phyloP scores from a whole-genome alignment of 2,329 filamentous ascomycete genomes.

The Knufia petricola region DNA sequence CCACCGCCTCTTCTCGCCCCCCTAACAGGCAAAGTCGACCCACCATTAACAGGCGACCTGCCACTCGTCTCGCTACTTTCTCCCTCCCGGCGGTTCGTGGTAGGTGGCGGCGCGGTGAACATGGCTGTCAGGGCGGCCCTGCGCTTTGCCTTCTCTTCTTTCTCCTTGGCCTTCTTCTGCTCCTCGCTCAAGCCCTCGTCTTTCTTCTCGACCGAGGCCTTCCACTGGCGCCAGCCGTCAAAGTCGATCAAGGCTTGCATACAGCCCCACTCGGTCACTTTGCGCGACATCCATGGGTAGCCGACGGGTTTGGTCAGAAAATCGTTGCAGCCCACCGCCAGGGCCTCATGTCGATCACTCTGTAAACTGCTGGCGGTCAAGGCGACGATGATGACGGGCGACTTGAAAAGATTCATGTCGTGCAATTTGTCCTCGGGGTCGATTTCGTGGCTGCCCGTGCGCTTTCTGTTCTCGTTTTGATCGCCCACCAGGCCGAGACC shows the following conservation, averaged over 20 bases:
- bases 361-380: slow-evolving; percentile 90
- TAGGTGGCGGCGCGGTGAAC: slow-evolving; percentile 19
- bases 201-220: slow-evolving; percentile 54
- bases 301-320: slow-evolving; percentile 98
- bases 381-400: slow-evolving; percentile 93
- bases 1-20: neutral
- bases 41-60: neutral
- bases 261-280: slow-evolving; percentile 98
- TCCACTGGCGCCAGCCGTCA: slow-evolving; percentile 96
- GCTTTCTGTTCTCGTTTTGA: slow-evolving; percentile 15
- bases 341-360: slow-evolving; percentile 86
- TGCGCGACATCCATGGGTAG: slow-evolving; percentile 92
- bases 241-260: slow-evolving; percentile 99
- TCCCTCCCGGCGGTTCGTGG: neutral
- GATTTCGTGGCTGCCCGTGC: slow-evolving; percentile 14
- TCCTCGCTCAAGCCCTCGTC: slow-evolving; percentile 20
- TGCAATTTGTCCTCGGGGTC: slow-evolving; percentile 52
- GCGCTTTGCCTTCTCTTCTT: slow-evolving; percentile 23
- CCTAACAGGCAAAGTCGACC: neutral
- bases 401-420: slow-evolving; percentile 71
- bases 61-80: neutral
- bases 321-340: slow-evolving; percentile 94
- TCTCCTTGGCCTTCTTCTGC: slow-evolving; percentile 19
- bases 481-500: slow-evolving; percentile 73
- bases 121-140: slow-evolving; percentile 22